A percentile compares a stretch with the other conserved stretches of the same genome.
phyloP scores from a whole-genome alignment of 176 grass and related monocot species.

The Aegilops tauschii region DNA sequence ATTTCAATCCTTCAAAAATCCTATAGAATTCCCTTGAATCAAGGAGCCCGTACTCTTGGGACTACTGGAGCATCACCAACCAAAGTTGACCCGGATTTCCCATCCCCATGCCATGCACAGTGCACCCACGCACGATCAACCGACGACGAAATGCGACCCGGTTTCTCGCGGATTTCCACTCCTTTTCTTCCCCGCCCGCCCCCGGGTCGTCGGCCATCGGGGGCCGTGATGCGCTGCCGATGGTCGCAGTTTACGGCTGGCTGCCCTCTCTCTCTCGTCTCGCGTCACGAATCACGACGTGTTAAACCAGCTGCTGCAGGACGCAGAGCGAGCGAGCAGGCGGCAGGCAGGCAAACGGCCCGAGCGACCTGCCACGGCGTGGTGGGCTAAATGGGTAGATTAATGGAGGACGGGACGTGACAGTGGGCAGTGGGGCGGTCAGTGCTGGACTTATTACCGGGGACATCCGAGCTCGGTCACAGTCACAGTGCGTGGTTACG shows the following conservation, averaged over 20 bases:
- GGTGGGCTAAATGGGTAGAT: constrained; percentile 10
- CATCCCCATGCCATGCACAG: not conserved
- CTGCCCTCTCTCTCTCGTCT: too few relatives aligned
- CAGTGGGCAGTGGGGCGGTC: not conserved
- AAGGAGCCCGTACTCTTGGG: too few relatives aligned
- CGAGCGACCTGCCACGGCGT: not conserved
- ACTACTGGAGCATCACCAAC: not conserved
- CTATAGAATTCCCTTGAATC: too few relatives aligned
- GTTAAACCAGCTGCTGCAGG: not conserved
- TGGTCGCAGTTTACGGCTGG: constrained; percentile 5
- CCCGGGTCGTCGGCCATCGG: not conserved
- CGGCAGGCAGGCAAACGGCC: not conserved
- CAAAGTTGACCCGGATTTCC: not conserved
- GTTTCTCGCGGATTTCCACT: not conserved
- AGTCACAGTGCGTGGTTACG: not conserved
- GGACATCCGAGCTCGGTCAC: not conserved
- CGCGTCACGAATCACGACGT: not conserved
- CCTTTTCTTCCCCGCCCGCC: too few relatives aligned
- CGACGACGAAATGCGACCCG: not conserved
- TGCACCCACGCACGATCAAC: not conserved
- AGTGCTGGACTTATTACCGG: not conserved
- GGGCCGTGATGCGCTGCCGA: not conserved
- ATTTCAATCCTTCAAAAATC: too few relatives aligned
- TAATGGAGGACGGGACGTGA: constrained; percentile 7
- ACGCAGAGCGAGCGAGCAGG: not conserved